Base-by-base conservation (phyloP, 2,329 filamentous ascomycete species). In the Phialophora tarda region DNA sequence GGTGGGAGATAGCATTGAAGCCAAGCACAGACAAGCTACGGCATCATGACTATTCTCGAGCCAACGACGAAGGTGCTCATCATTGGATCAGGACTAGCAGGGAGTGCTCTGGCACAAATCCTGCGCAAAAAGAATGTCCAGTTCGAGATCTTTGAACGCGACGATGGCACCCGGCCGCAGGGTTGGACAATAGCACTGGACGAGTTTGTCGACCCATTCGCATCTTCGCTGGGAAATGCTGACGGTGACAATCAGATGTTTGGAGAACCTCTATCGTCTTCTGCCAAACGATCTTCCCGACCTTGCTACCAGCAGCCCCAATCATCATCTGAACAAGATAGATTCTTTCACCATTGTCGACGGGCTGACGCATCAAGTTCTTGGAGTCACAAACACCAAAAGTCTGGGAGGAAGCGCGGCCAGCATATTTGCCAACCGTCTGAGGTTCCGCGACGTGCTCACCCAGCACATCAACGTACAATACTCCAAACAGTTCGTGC, bases 11-110 rank as follows among this genome's bases (percentile, higher is more conserved):
- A 32, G 10, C 30, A 11, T 32, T 30, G 11, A 30, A 55, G n/a
- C 7, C 4, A 4, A 55, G 51, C n/a, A 32, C 11, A 11, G 12
- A 23, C 11, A 23, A 47, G 23, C 14, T 32, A 14, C 11, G 32
- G n/a, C 32, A 26, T 11, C 4, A 59, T 59, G 57, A 23, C 57
- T 32, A 23, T 59, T 3, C 41, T 59, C 17, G 23, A 47, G 24
- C 26, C 24, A 21, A 34, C 17, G 23, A 47, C 58, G 1, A 51
- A 55, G 50, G 48, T 62, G n/a, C 59, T 62, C 14, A 62, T 62
- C 14, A 38, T 51, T 2, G 59, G 59, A 8, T 32, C 59, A 17
- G 59, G 59, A 23, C 24, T 74, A 55, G 79, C 48, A n/a, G 59
- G 59, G 6, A n/a, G 38, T 24, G 59, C 32, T 11, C 26, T 62